phyloP scores from a whole-genome alignment of 176 grass and related monocot genomes.

The Cymbopogon citratus region DNA sequence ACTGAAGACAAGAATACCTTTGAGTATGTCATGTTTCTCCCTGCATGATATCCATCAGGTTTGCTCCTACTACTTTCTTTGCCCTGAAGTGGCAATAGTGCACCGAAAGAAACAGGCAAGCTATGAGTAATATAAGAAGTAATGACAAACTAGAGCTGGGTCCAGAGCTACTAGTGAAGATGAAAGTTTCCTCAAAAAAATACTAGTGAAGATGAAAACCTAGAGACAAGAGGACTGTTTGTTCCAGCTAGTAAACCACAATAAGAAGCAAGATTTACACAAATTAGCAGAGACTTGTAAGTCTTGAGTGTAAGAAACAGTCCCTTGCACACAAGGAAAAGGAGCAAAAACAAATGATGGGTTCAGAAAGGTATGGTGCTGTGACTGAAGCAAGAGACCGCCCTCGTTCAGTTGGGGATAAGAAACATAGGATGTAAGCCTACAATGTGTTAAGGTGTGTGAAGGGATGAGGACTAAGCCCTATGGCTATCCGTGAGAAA shows the following conservation, averaged over 20 bases:
- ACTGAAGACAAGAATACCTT: conserved; percentile 46
- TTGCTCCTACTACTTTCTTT: conserved; percentile 50
- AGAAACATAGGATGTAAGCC: neutral
- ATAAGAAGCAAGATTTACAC: neutral
- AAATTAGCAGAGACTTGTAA: neutral
- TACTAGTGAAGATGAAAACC: neutral
- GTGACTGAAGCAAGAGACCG: neutral
- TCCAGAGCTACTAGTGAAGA: too few species aligned
- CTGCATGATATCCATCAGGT: conserved; percentile 45
- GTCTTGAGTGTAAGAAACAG: neutral
- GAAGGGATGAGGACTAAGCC: neutral
- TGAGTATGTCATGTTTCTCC: conserved; percentile 51
- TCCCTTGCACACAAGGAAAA: too few species aligned
- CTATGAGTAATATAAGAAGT: neutral
- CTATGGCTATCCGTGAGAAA: neutral
- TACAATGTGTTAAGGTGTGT: neutral
- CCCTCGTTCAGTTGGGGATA: neutral
- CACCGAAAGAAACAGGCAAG: conserved; percentile 2
- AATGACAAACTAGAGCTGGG: neutral
- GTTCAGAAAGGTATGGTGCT: neutral
- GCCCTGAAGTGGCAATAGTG: conserved; percentile 32
- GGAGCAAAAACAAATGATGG: neutral
- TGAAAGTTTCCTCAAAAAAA: too few species aligned
- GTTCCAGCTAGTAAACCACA: neutral
- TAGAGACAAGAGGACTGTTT: neutral